A percentile compares a stretch with the other conserved stretches of the same genome.
Conservation (phyloP, 768 basidiomycete genomes). For the Phylloporus scabripes region DNA sequence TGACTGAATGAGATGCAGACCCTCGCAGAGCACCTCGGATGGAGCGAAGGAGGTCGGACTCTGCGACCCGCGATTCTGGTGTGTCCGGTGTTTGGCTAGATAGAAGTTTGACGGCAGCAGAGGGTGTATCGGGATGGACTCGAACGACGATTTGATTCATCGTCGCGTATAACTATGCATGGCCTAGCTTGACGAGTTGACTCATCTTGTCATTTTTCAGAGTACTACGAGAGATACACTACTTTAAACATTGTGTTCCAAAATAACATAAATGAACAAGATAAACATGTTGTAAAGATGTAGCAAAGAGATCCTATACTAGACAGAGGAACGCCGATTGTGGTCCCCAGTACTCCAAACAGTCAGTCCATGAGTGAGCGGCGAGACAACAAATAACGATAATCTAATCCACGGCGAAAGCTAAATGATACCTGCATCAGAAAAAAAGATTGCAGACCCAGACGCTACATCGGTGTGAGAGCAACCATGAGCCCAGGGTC, state of each 20-base stretch:
- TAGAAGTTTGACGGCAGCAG: conserved; percentile 42
- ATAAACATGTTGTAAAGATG: conserved; percentile 33
- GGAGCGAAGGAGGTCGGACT: conserved; percentile 46
- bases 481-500: background rate
- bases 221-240: conserved; percentile 27
- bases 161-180: background rate
- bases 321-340: conserved; percentile 20
- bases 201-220: conserved; percentile 1
- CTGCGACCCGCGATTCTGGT: conserved; percentile 8
- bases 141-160: conserved; percentile 31
- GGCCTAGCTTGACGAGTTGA: background rate
- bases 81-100: conserved; percentile 21
- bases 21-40: conserved; percentile 60
- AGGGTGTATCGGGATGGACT: conserved; percentile 38
- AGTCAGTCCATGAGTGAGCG: conserved; percentile 24
- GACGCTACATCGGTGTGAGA: background rate
- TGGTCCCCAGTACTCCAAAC: conserved; percentile 28
- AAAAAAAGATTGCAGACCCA: background rate
- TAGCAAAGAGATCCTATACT: conserved; percentile 31
- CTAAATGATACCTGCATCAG: conserved; percentile 7
- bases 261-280: conserved; percentile 36
- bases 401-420: conserved; percentile 23
- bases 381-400: conserved; percentile 27
- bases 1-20: conserved; percentile 38
- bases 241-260: conserved; percentile 26